phyloP scores from a whole-genome alignment of 2,329 filamentous ascomycete species.

The Ascochyta pisi region DNA sequence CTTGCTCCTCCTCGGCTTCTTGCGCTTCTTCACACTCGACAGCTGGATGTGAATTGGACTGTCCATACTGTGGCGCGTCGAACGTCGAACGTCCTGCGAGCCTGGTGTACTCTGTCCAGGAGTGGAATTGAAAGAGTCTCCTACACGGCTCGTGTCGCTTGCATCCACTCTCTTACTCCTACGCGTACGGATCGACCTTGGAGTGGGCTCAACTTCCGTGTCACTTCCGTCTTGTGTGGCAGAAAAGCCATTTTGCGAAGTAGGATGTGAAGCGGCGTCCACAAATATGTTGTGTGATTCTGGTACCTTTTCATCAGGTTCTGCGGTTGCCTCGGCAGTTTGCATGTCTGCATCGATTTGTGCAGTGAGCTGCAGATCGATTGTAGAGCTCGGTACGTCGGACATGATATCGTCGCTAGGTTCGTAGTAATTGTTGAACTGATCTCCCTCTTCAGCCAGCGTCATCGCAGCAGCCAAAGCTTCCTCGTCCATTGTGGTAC shows the following conservation, averaged over 20 bases:
- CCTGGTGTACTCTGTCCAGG: constrained; percentile 27
- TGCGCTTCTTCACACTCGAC: constrained; percentile 34
- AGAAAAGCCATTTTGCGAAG: background rate
- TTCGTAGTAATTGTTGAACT: constrained; percentile 2
- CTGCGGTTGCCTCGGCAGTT: constrained; percentile 14
- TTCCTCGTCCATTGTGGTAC: constrained; percentile 43
- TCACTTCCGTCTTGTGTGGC: constrained; percentile 21
- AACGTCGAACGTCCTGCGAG: constrained; percentile 32
- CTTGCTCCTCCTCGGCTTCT: constrained; percentile 27
- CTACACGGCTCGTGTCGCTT: constrained; percentile 42
- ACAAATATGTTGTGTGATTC: constrained; percentile 32
- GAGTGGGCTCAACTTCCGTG: constrained; percentile 34
- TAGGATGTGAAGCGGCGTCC: constrained; percentile 31
- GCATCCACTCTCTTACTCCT: constrained; percentile 20
- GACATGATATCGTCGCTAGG: constrained; percentile 25
- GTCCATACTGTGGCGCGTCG: constrained; percentile 34
- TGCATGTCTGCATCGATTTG: constrained; percentile 47
- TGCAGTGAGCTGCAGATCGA: constrained; percentile 44
- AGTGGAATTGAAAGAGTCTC: constrained; percentile 45
- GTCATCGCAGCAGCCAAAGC: constrained; percentile 25
- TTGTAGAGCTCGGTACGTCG: constrained; percentile 39
- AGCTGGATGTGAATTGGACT: constrained; percentile 27
- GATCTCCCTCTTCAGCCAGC: constrained; percentile 6
- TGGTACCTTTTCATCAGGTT: constrained; percentile 12
- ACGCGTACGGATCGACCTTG: constrained; percentile 7